Base-by-base conservation (phyloP, 805 yeast species). In the Metschnikowia peoriensis region DNA sequence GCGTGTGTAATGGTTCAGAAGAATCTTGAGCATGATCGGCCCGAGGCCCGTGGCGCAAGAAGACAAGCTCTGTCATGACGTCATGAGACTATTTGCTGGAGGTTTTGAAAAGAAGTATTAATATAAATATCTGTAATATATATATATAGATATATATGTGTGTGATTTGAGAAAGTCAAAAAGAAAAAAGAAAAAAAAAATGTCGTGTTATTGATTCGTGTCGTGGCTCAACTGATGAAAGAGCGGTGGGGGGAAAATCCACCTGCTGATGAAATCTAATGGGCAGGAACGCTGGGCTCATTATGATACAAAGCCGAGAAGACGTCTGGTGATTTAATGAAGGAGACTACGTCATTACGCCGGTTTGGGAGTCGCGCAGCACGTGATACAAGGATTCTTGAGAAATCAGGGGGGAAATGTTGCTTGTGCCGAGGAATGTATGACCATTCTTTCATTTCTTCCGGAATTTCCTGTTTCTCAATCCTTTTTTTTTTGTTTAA, bases 41-140 rank as follows among this genome's bases (percentile, higher is more conserved):
- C 42, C 79, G 61, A 41, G 66, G 64, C 28, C 76, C 78, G 62
- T 75, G 79, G 53, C 79, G 76, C 49, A 75, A 63, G 65, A 75
- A 75, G 61, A 62, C 72, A 56, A 75, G 65, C 62, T 74, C 78
- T 28, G 76, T 62, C 76, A 71, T 71, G 58, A 39, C 49, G 43
- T 50, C 48, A 47, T 46, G 28, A 38, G 44, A 38, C 22, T 34
- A 22, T n/a, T 17, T 14, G 22, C n/a, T 7, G n/a, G 41, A 22
- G 22, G 22, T 22, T 22, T 22, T 28, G 34, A 28, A 22, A 27
- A 5, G 44, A 27, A 22, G 4, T 10, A 22, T 16, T 11, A 6
- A n/a, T n/a, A n/a, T n/a, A n/a, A n/a, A n/a, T n/a, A n/a, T n/a
- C n/a, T n/a, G n/a, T n/a, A n/a, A n/a, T n/a, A n/a, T n/a, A n/a